Evolutionary conservation across 2,329 filamentous ascomycete genomes (phyloP).

Genomic region (Simplicillium sp.): DNA sequence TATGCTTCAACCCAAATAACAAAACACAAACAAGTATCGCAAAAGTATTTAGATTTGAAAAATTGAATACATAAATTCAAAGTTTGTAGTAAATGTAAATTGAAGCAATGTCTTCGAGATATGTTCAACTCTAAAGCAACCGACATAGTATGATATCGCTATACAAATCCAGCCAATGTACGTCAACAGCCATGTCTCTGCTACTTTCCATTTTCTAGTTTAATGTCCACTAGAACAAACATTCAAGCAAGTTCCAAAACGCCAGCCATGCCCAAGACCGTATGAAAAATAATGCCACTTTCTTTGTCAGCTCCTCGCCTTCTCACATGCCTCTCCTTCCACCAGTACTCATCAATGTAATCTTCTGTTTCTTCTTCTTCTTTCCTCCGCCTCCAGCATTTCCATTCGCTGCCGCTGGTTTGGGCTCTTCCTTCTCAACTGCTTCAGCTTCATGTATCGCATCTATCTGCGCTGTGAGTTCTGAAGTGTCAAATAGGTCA

Average conservation of each 20-base stretch:
- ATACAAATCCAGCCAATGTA: too few relatives aligned
- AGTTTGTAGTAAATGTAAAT: too few relatives aligned
- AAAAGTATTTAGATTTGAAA: too few relatives aligned
- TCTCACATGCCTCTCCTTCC: constrained; percentile 35
- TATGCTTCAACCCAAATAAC: background rate
- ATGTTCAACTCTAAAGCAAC: too few relatives aligned
- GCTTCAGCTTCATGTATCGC: constrained; percentile 34
- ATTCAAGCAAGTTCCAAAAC: constrained; percentile 2
- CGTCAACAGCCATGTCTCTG: too few relatives aligned
- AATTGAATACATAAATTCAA: too few relatives aligned
- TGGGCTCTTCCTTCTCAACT: constrained; percentile 6
- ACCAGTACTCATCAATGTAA: constrained; percentile 61
- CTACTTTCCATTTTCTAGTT: too few relatives aligned
- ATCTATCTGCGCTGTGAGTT: constrained; percentile 51
- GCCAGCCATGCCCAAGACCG: constrained; percentile 3
- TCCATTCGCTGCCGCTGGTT: constrained; percentile 11
- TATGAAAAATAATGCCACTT: too few relatives aligned
- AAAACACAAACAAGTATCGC: background rate
- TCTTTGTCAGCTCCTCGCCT: too few relatives aligned
- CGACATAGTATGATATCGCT: too few relatives aligned
- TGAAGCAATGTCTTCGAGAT: too few relatives aligned
- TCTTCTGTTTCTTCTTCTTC: constrained; percentile 66
- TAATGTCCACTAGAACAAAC: background rate
- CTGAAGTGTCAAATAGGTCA: constrained; percentile 55
- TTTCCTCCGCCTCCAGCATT: constrained; percentile 31